A percentile compares a stretch with the other conserved stretches of the same genome.
Conservation (phyloP, 345 rosid species). For the Xanthoceras sorbifolium region DNA sequence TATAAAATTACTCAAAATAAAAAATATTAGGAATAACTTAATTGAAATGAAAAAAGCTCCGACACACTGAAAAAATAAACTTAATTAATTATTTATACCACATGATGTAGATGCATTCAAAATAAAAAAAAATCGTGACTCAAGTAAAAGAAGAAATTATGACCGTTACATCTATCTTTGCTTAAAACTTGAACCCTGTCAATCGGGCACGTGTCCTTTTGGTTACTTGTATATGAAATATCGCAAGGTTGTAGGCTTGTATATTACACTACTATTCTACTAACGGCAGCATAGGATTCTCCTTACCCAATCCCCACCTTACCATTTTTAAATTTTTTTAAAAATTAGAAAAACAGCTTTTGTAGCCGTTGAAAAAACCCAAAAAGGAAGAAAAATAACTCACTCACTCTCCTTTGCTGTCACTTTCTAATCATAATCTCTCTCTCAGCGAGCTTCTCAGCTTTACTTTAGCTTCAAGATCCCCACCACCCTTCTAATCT, state of each 20-base stretch:
- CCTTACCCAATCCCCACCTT: constrained; percentile 3
- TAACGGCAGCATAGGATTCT: not conserved
- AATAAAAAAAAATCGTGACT: too few relatives aligned
- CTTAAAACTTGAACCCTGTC: not conserved
- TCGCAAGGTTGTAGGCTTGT: not conserved
- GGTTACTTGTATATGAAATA: not conserved
- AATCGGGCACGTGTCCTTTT: not conserved
- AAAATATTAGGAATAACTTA: too few relatives aligned
- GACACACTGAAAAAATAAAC: too few relatives aligned
- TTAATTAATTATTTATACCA: too few relatives aligned
- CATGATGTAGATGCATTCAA: too few relatives aligned
- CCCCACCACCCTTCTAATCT: not conserved
- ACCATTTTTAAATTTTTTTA: constrained; percentile 27
- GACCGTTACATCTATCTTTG: constrained; percentile 24
- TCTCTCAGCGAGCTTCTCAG: not conserved
- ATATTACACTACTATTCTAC: not conserved
- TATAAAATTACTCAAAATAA: too few relatives aligned
- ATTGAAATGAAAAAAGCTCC: too few relatives aligned
- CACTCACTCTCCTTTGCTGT: constrained; percentile 11
- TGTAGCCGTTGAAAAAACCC: constrained; percentile 70
- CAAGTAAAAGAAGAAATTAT: not conserved
- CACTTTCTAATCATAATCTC: not conserved
- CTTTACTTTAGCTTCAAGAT: not conserved
- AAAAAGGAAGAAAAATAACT: not conserved
- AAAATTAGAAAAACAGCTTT: constrained; percentile 35